phyloP scores from a whole-genome alignment of 108 stramenopile species.

The Cyclotella choctawhatcheeana region DNA sequence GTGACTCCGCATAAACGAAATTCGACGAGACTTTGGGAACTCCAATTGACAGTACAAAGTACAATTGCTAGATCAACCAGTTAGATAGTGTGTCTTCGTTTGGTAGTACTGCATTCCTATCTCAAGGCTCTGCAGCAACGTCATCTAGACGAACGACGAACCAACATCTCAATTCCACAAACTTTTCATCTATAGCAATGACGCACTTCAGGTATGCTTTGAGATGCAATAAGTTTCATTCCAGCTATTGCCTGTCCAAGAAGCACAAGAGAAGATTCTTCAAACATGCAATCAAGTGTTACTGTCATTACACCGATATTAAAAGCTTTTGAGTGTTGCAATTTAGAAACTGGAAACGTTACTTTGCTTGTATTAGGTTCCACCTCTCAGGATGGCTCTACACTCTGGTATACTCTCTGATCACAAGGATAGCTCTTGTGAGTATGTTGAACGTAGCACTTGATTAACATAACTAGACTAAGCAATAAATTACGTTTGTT shows the following conservation, averaged over 20 bases:
- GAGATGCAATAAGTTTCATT: slow-evolving; percentile 79
- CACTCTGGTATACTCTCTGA: slow-evolving; percentile 65
- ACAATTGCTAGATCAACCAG: slow-evolving; percentile 11
- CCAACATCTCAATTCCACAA: background rate
- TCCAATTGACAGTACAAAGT: slow-evolving; percentile 18
- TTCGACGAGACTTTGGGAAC: slow-evolving; percentile 6
- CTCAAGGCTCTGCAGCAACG: slow-evolving; percentile 10
- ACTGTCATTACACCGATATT: slow-evolving; percentile 78
- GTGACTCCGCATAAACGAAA: slow-evolving; percentile 1
- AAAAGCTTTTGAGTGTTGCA: slow-evolving; percentile 69
- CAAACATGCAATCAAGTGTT: slow-evolving; percentile 56
- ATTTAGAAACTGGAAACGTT: too few species aligned
- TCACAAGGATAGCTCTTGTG: slow-evolving; percentile 26
- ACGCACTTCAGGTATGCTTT: slow-evolving; percentile 55
- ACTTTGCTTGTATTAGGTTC: slow-evolving; percentile 37
- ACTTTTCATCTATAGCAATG: slow-evolving; percentile 35
- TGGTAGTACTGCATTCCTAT: slow-evolving; percentile 13
- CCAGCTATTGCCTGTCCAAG: slow-evolving; percentile 63
- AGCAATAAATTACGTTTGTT: too few species aligned
- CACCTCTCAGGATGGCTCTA: slow-evolving; percentile 83
- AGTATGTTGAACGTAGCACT: slow-evolving; percentile 28
- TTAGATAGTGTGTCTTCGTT: slow-evolving; percentile 26
- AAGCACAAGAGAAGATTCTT: slow-evolving; percentile 12
- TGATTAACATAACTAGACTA: slow-evolving; percentile 79
- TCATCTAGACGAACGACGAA: slow-evolving; percentile 16